Conservation (phyloP, 257 asterid species). For the Fraxinus excelsior region DNA sequence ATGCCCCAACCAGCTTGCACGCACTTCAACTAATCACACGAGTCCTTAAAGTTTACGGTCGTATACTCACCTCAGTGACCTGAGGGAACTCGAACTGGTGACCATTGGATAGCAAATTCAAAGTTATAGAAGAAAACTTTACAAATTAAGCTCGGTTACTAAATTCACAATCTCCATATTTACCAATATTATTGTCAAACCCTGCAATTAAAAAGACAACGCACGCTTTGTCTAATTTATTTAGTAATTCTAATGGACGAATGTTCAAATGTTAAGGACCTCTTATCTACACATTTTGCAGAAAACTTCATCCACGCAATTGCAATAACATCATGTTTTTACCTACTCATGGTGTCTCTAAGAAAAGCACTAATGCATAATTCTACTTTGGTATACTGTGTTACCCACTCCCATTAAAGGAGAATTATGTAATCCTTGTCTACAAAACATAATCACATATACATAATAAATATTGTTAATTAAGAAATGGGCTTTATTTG, state of each 20-base stretch:
- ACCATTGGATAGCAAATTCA: no score
- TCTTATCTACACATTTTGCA: background rate
- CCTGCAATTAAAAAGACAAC: background rate
- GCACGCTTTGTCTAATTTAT: no score
- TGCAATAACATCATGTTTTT: background rate
- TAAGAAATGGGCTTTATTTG: no score
- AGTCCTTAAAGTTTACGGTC: no score
- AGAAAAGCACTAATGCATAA: background rate
- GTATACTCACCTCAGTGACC: no score
- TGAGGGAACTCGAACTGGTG: no score
- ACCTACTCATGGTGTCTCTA: background rate
- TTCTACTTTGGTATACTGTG: background rate
- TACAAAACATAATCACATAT: constrained; percentile 8
- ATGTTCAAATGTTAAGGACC: background rate
- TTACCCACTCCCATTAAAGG: background rate
- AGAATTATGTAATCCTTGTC: constrained; percentile 2
- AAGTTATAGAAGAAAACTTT: background rate
- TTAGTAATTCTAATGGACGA: background rate
- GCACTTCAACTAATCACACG: no score
- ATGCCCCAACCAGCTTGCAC: no score
- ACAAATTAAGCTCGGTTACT: background rate
- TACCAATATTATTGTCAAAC: background rate
- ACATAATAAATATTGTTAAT: background rate
- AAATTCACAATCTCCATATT: background rate
- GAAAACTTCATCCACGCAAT: background rate